Evolutionary conservation across 129 eudicot genomes (phyloP), one percentile per base, ranked within the genome.

Genomic region (Chrysanthemum makinoi): DNA sequence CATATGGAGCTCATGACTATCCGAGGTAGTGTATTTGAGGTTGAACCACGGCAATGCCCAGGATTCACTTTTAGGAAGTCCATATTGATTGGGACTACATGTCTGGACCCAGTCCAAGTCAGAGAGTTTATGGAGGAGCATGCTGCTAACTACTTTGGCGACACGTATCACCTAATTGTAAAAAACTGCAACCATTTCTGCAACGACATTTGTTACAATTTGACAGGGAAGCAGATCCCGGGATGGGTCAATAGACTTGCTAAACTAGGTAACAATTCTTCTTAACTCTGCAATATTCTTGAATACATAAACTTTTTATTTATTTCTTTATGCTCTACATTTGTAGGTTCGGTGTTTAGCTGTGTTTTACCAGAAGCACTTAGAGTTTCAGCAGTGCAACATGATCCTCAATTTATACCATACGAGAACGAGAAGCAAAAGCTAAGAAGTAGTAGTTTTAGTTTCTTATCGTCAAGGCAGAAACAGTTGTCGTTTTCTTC

Each of bases 171-270:
- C 77, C 78, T 88, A 65, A 88, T 88, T 70, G 86, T 79, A n/a
- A 88, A 88, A 76, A 88, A 88, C 80, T 88, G 95, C 81, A 88
- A 88, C 79, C 95, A 88, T 72, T 88, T 88, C 77, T 88, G 90
- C 80, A 81, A 81, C 35, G 95, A 88, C 51, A 70, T 88, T 30
- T 88, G 91, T 70, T 66, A 84, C 80, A 75, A 78, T 76, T 69
- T 88, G 28, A 88, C 95, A 2, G 95, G 90, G 68, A 88, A 85
- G 75, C 83, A 72, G 30, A 88, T 88, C 43, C 95, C 95, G 14
- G 83, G 83, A 69, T 88, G 95, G 95, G 95, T 88, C 8, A 88
- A 88, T 74, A 81, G 95, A 49, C 83, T 88, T 62, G 95, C 95
- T 62, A 83, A 81, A 83, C 68, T 88, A 58, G 95, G 95, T 88